Base-by-base conservation (phyloP, 257 asterid genomes). In the Solanum gracilifrons region DNA sequence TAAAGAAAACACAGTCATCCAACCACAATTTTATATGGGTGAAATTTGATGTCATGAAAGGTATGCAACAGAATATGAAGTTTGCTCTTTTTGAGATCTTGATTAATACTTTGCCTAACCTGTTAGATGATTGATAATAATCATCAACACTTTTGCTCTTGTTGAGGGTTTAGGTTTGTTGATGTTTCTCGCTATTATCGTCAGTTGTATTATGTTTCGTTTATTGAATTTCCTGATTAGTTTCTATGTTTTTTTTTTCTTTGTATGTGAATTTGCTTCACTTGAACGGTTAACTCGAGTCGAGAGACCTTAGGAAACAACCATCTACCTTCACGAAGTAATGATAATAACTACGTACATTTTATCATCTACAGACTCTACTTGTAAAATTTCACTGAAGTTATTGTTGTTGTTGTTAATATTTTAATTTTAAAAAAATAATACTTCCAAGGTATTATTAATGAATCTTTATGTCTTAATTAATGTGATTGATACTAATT, bases 241-340 rank as follows among this genome's bases (percentile, higher is more conserved):
- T 51, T 18, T 0, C 0, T 18, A 51, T 51, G 0, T 51, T 16
- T 51, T 51, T 5, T 5, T 41, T 41, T 12, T 43, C 0, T 13
- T 48, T 15, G 0, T 48, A 13, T 0, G 0, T 51, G n/a, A 51
- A 55, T 2, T 55, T 18, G 4, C 9, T 55, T 18, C 62, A 18
- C 23, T 16, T 51, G 1, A 51, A 55, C 2, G 4, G 1, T 18
- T 55, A 55, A 1, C 0, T 0, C 0, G 10, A 55, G 4, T 0
- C 0, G 10, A 55, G 4, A 1, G 1, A 2, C 0, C 4, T 51
- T 55, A 6, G 4, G 2, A 55, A 55, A 55, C 0, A 51, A 51
- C 3, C 3, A 1, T 51, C 9, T 51, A 51, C 23, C 62, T 51
- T 0, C 9, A 16, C 1, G 0, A 16, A 2, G 20, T 16, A 51